phyloP scores from a whole-genome alignment of 805 yeast species.

The Sugiyamaella valdiviana region DNA sequence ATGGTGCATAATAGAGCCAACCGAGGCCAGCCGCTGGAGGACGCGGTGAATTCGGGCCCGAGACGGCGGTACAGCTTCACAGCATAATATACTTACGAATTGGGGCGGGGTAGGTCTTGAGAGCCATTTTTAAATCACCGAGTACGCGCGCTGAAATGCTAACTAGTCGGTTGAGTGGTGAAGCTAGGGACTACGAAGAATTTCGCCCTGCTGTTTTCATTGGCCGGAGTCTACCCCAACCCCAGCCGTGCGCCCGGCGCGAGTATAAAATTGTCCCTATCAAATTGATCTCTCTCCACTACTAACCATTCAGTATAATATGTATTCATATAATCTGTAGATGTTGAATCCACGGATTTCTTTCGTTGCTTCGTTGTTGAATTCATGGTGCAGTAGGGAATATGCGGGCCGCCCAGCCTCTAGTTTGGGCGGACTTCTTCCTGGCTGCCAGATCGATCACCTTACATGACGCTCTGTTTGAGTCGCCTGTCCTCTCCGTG shows the following conservation, averaged over 20 bases:
- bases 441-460: slow-evolving; percentile 8
- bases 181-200: background rate
- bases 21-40: too few relatives aligned
- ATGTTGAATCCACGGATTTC: slow-evolving; percentile 4
- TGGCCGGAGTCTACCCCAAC: background rate
- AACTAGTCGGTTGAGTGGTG: background rate
- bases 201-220: background rate
- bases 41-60: too few relatives aligned
- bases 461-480: slow-evolving; percentile 18
- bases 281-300: background rate
- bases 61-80: too few relatives aligned
- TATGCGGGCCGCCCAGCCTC: background rate
- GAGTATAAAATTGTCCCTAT: background rate
- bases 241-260: background rate
- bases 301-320: background rate
- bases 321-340: slow-evolving; percentile 1
- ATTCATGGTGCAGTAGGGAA: background rate
- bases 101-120: slow-evolving; percentile 45
- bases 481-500: slow-evolving; percentile 16
- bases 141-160: slow-evolving; percentile 1
- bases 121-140: slow-evolving; percentile 16
- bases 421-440: background rate
- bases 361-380: slow-evolving; percentile 2
- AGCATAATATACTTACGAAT: slow-evolving; percentile 25
- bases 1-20: too few relatives aligned